Percentiles rank a stretch among this genome's conserved stretches.
Conservation (phyloP, 148 eudicot genomes). For the Vaccinium myrtillus region DNA sequence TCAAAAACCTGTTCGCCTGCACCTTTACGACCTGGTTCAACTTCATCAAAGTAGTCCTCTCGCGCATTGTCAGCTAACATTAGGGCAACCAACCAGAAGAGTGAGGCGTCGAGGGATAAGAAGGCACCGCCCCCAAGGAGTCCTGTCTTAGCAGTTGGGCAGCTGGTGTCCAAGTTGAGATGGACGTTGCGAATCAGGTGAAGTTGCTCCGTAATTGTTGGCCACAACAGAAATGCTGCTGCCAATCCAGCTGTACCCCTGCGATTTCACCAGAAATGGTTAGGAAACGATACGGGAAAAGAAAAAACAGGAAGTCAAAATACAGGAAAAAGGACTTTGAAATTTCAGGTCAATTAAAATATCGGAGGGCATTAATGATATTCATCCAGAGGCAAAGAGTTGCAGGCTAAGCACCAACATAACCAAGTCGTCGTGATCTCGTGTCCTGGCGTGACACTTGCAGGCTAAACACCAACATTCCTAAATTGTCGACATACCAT, state of each 20-base stretch:
- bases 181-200: conserved; percentile 60
- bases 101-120: conserved; percentile 73
- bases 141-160: conserved; percentile 99
- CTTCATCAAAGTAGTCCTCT: conserved; percentile 73
- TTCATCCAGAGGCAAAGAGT: background rate
- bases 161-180: conserved; percentile 37
- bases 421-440: background rate
- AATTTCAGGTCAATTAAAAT: background rate
- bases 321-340: background rate
- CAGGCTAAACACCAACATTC: background rate
- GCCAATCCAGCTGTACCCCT: conserved; percentile 76
- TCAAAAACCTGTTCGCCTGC: conserved; percentile 20
- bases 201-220: conserved; percentile 75
- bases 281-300: background rate
- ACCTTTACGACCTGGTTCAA: conserved; percentile 34
- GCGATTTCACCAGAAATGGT: background rate
- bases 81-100: conserved; percentile 87
- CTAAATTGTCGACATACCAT: background rate
- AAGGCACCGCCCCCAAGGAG: conserved; percentile 96
- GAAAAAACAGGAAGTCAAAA: background rate
- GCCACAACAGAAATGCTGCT: conserved; percentile 72
- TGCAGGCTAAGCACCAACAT: background rate
- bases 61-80: conserved; percentile 81
- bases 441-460: background rate
- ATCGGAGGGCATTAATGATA: background rate